Evolutionary conservation across 2,329 filamentous ascomycete genomes (phyloP), one percentile per base, ranked within the genome.

Genomic region (Colletotrichum shisoi): DNA sequence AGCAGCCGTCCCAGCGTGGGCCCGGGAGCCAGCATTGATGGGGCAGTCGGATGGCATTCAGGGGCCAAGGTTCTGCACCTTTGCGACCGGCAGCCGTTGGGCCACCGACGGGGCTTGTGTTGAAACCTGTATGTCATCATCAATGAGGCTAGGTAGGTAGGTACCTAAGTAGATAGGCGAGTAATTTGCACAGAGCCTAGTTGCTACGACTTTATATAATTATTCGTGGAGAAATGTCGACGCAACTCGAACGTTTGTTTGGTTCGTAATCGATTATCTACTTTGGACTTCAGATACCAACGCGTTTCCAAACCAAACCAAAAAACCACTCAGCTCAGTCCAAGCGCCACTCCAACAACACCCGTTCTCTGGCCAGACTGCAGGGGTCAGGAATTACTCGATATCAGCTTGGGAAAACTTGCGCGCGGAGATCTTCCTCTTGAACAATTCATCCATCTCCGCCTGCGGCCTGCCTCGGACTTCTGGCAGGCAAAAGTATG

Each of bases 361-460:
- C 21, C 6, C 12, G 51, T 15, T 21, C 19, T 34, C 11, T 1
- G 24, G 19, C 3, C 31, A 24, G n/a, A 39, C n/a, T 17, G 13
- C 39, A 31, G 12, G 6, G 4, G 24, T 51, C 37, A 59, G 12
- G 37, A 34, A 40, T 11, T 45, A 34, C 19, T 39, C 37, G 3
- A 59, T 53, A 46, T 53, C 37, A 13, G n/a, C 27, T n/a, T 40
- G 58, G 37, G 40, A 24, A 62, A 72, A 74, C 4, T 67, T 37
- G 34, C 71, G 61, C 4, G 70, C 70, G 1, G 73, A 70, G 44
- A 76, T 70, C 11, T 66, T 67, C 7, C 39, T 53, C 61, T 71
- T 71, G 67, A 72, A 74, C 63, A 74, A 37, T 4, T 71, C 34
- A 44, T 73, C 72, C 37, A 73, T 67, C 59, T 72, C 65, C 2